Base-by-base conservation (phyloP, 208 protist species). In the Strigomonas culicis region DNA sequence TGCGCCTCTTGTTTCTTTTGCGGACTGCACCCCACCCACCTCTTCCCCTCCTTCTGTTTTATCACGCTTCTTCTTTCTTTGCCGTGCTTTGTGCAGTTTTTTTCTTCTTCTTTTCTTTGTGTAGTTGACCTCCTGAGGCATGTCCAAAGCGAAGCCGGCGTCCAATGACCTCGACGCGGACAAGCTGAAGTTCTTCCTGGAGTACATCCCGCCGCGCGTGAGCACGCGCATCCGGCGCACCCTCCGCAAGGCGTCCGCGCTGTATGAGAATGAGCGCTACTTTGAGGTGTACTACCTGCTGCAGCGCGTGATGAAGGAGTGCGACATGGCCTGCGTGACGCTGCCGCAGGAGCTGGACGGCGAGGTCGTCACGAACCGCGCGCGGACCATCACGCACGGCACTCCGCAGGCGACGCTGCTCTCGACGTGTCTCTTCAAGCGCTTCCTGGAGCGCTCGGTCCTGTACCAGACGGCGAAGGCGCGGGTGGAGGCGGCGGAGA, bases 251-350 rank as follows among this genome's bases (percentile, higher is more conserved):
- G 78, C 78, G 10, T 46, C 31, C 31, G 49, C 77, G 10, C 58
- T 87, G 4, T 85, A 69, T 61, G 34, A 49, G 41, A 66, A 68
- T 4, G 80, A 87, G 67, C 65, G 80, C 7, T 75, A 85, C 59
- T 80, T 75, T 57, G 80, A 86, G 53, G 79, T 84, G 50, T 36
- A 79, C 22, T 36, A 72, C 51, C 58, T 68, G 57, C 67, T 80
- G 63, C 62, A 83, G 25, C 58, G 51, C 17, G 30, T 83, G 19
- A 31, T 72, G 22, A 46, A 59, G 17, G 60, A 72, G n/a, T 79
- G 75, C 46, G 57, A 73, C 39, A 49, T 34, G 21, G 46, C 72
- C 19, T 52, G 55, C 13, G 58, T 63, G n/a, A 58, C 50, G 24
- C 66, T 72, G 2, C n/a, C 56, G 30, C 65, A 64, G 8, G 49